Evolutionary conservation across 371 early-diverging fungal genomes (phyloP).

Genomic region (Mucor velutinosus): DNA sequence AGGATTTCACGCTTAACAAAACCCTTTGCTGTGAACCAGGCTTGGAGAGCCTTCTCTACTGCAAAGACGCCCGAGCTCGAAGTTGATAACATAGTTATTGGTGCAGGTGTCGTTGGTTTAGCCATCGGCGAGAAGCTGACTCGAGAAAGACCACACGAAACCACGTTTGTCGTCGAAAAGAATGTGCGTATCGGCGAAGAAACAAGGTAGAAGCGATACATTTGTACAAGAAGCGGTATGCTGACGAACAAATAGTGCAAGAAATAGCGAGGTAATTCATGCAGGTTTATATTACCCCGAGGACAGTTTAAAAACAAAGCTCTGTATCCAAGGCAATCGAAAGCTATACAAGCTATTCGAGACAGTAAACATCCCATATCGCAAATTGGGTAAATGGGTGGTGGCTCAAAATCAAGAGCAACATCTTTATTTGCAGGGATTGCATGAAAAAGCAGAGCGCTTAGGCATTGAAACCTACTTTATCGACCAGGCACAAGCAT

Average conservation of each 20-base stretch:
- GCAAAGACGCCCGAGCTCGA: constrained; percentile 36
- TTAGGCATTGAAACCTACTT: constrained; percentile 69
- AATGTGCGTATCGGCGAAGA: constrained; percentile 68
- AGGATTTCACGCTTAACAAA: neutral
- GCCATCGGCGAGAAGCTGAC: constrained; percentile 72
- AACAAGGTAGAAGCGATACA: constrained; percentile 54
- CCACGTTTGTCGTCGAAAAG: constrained; percentile 69
- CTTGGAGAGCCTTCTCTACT: constrained; percentile 75
- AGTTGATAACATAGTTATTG: constrained; percentile 78
- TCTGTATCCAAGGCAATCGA: constrained; percentile 80
- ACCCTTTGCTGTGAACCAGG: neutral
- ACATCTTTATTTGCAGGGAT: constrained; percentile 53
- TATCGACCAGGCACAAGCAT: constrained; percentile 45
- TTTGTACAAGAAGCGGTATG: neutral
- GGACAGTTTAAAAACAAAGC: constrained; percentile 73
- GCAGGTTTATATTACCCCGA: constrained; percentile 88
- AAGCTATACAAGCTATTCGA: constrained; percentile 69
- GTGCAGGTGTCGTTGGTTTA: constrained; percentile 82
- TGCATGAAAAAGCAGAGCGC: constrained; percentile 60
- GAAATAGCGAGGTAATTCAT: constrained; percentile 93
- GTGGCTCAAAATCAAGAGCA: constrained; percentile 68
- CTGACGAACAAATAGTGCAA: constrained; percentile 52
- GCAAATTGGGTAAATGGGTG: constrained; percentile 77
- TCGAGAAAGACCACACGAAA: constrained; percentile 36
- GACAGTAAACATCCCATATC: constrained; percentile 51